Evolutionary conservation across 1,139 yeast species (phyloP).

Genomic region (Trichomonascaceae sp.): DNA sequence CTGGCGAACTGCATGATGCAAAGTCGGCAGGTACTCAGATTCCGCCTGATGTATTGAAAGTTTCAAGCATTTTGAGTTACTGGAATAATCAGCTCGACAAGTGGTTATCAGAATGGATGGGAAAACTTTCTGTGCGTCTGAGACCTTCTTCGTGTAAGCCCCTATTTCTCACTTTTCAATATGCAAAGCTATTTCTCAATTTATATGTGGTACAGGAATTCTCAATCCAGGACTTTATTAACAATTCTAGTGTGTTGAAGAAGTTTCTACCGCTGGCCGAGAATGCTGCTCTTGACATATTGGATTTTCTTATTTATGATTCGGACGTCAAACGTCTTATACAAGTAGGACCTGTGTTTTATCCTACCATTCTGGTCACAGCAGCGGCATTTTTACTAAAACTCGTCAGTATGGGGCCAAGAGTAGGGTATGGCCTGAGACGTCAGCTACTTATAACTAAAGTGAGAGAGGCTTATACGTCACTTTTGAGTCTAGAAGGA

Average conservation of each 20-base stretch:
- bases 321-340: conserved; percentile 23
- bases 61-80: conserved; percentile 15
- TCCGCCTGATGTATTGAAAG: not conserved
- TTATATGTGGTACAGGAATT: conserved; percentile 14
- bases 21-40: not conserved
- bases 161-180: conserved; percentile 22
- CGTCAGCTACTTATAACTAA: conserved; percentile 14
- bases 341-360: conserved; percentile 23
- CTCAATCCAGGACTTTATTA: conserved; percentile 5
- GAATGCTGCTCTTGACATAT: conserved; percentile 21
- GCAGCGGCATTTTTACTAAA: conserved; percentile 24
- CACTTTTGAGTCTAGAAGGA: conserved; percentile 15
- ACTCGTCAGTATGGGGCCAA: conserved; percentile 17
- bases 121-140: conserved; percentile 20
- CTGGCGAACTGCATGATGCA: not conserved
- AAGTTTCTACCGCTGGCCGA: conserved; percentile 20
- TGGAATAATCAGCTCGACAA: conserved; percentile 25
- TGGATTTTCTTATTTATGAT: conserved; percentile 23
- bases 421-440: conserved; percentile 13
- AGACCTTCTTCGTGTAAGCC: conserved; percentile 25
- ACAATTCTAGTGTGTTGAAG: conserved; percentile 10
- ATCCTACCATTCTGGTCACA: conserved; percentile 25
- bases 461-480: conserved; percentile 13
- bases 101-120: conserved; percentile 26
- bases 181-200: conserved; percentile 24